Evolutionary conservation across 2,329 filamentous ascomycete genomes (phyloP), one percentile per base, ranked within the genome.

Genomic region (Colletotrichum sp.): DNA sequence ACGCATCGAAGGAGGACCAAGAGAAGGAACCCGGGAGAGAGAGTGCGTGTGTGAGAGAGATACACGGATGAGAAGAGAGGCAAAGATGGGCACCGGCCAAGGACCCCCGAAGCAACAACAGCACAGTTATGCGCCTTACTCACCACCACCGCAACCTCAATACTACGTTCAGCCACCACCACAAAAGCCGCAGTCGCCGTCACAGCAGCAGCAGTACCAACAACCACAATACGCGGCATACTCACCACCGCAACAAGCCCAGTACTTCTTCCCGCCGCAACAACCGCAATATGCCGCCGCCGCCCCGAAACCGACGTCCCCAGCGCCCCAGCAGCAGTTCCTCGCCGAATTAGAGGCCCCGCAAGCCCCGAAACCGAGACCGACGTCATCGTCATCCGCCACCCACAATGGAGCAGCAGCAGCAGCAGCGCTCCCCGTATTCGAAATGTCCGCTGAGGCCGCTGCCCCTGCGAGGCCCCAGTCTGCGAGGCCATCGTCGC

Each of bases 301-400:
- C 26, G 8, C 63, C 24, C 13, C 26, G 55, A 62, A n/a, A n/a
- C 57, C 34, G 6, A 36, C 34, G 16, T 5, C 30, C 32, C 21
- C 73, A n/a, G n/a, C 64, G 10, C 60, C 32, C 2, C 72, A 71
- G 57, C 76, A 77, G 55, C 63, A 73, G 4, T 77, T 75, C 64
- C 57, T 78, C 57, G 77, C 77, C 69, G 77, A 78, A 64, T 59
- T 78, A 34, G 77, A 78, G 34, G 72, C 62, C 64, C 60, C 75
- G 30, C 44, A 49, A 8, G 15, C 36, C 8, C 49, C 32, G 21
- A 71, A 60, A 24, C 39, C 72, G 18, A 52, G 69, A 30, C 72
- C 55, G 30, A 68, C 69, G 21, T 65, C 67, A 55, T 28, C 74
- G 13, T 36, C 71, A 32, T 66, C 67, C 57, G 49, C 39, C 13